Evolutionary conservation across 1,284 basidiomycete genomes (phyloP), one percentile per base, ranked within the genome.

Genomic region (Boletus calvinii): DNA sequence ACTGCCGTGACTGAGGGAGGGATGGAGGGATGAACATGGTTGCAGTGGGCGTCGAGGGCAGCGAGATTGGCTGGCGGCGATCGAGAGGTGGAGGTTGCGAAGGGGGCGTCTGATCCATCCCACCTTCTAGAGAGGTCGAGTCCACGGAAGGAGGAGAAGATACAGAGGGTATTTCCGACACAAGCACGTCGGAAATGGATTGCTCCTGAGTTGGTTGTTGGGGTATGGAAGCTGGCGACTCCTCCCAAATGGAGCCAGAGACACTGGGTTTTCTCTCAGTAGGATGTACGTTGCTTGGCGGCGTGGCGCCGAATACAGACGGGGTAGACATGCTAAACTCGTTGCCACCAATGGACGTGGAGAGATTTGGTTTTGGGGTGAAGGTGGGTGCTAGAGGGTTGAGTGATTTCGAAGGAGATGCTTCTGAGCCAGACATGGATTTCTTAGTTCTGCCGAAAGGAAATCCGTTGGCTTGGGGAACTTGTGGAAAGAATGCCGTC

Each of bases 361-460:
- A 4, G 24, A 34, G 18, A 39, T 18, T 46, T 12, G 44, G 45
- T 44, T 52, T 37, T 2, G 54, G 62, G 6, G 61, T 60, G 38
- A 74, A 76, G 6, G 54, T 53, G 11, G 65, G 48, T 6, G 63
- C 70, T 18, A 59, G 58, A 37, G 67, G 64, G 24, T 67, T 63
- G 6, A 71, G 60, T n/a, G 32, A 26, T 48, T 48, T 53, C 13
- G 52, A 32, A 24, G 62, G 31, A 6, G 46, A 47, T 9, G 18
- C 13, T 42, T 62, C 60, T 22, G 48, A 37, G 6, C 36, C 30
- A 30, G 46, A 49, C 12, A 39, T 38, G 18, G 53, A 38, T 10
- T 55, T 50, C 18, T 54, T 46, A 7, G 30, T 10, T 26, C 37
- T 4, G 12, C 26, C 30, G 34, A 41, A 38, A 39, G 39, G 6